Percentiles rank a stretch among this genome's conserved stretches.
phyloP scores from a whole-genome alignment of 2,329 filamentous ascomycete genomes.

The Exserohilum rostratum region DNA sequence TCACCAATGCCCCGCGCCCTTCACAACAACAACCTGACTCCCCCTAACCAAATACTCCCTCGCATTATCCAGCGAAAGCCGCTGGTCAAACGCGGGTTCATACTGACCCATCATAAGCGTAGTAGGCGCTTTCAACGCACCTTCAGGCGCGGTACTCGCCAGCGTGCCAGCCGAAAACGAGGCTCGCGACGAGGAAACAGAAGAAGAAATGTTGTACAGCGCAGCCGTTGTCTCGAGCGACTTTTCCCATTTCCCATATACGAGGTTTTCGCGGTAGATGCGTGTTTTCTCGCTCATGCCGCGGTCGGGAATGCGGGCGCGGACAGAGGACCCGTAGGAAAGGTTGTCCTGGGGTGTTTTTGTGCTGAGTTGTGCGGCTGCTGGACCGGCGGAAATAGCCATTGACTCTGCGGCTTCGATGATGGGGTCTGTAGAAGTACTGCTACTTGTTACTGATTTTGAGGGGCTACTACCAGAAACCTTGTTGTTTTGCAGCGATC shows the following conservation, averaged over 20 bases:
- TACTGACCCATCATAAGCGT: constrained; percentile 61
- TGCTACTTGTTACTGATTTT: constrained; percentile 5
- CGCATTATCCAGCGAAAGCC: constrained; percentile 59
- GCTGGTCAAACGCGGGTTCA: constrained; percentile 58
- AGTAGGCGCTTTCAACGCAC: constrained; percentile 57
- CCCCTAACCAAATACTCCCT: constrained; percentile 57
- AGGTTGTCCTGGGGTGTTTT: constrained; percentile 9
- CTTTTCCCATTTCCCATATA: constrained; percentile 57
- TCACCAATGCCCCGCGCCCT: constrained; percentile 59
- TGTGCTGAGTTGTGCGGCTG: constrained; percentile 50
- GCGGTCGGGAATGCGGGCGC: constrained; percentile 46
- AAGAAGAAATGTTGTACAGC: constrained; percentile 51
- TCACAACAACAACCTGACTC: constrained; percentile 59
- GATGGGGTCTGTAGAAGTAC: constrained; percentile 15
- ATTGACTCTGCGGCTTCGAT: constrained; percentile 53
- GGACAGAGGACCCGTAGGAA: constrained; percentile 52
- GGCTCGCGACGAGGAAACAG: constrained; percentile 13
- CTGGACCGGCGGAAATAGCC: constrained; percentile 60
- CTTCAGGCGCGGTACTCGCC: constrained; percentile 53
- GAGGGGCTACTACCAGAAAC: too few relatives aligned
- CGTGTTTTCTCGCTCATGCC: constrained; percentile 60
- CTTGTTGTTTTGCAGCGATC: too few relatives aligned
- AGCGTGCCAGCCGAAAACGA: constrained; percentile 37
- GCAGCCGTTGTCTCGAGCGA: constrained; percentile 57
- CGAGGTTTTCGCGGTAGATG: constrained; percentile 61